phyloP scores from a whole-genome alignment of 2,329 filamentous ascomycete genomes.

The Albifimbria verrucaria region DNA sequence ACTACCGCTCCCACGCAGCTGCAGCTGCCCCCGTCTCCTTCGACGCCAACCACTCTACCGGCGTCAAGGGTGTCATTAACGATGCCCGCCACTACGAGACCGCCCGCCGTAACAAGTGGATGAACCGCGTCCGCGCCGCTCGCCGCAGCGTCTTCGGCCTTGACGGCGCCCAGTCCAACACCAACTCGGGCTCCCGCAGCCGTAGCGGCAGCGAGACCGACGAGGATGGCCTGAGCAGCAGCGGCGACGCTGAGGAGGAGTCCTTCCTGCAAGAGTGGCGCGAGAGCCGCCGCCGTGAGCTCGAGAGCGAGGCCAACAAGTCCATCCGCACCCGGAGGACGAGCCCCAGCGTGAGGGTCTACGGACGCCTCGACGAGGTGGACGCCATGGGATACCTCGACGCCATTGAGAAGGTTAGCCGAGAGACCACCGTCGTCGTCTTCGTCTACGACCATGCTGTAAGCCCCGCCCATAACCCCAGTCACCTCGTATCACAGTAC shows the following conservation, averaged over 20 bases:
- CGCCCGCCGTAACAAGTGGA: conserved; percentile 56
- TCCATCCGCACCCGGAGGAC: conserved; percentile 62
- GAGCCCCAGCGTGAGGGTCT: conserved; percentile 74
- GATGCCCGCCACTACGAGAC: conserved; percentile 76
- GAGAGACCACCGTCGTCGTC: conserved; percentile 83
- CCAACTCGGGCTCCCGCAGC: conserved; percentile 5
- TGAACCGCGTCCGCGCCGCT: conserved; percentile 47
- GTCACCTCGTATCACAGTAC: neutral
- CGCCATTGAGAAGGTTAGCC: conserved; percentile 83
- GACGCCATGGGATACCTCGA: conserved; percentile 94
- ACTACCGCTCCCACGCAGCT: conserved; percentile 50
- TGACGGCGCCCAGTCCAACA: conserved; percentile 21
- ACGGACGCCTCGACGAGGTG: conserved; percentile 76
- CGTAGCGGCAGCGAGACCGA: conserved; percentile 40
- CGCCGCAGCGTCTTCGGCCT: conserved; percentile 54
- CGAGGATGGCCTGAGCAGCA: conserved; percentile 39
- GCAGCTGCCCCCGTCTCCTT: conserved; percentile 59
- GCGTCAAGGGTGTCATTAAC: conserved; percentile 83
- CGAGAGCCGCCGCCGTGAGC: conserved; percentile 71
- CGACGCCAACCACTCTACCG: conserved; percentile 69
- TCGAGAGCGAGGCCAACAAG: conserved; percentile 59
- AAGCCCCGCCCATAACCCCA: conserved; percentile 31
- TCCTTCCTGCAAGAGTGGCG: conserved; percentile 83
- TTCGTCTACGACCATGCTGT: conserved; percentile 90
- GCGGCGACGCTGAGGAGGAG: conserved; percentile 68